Evolutionary conservation across 805 yeast genomes (phyloP), one percentile per base, ranked within the genome.

Genomic region (Saccharomyces mikatae): DNA sequence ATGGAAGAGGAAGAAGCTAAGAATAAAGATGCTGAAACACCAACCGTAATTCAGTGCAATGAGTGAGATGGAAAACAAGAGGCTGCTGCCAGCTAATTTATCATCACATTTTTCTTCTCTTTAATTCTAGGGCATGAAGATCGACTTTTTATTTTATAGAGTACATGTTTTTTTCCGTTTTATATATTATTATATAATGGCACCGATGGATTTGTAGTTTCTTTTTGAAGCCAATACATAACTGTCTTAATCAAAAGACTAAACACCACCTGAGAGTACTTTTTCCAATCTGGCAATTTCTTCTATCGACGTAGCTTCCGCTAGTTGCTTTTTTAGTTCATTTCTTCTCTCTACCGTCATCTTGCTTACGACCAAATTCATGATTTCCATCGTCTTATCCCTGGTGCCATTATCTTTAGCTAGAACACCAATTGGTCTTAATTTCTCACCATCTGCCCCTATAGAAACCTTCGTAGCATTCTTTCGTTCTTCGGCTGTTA

Each of bases 281-380:
- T 70, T 72, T 65, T 89, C 95, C 26, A 90, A 79, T 51, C 80
- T 72, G 55, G 84, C 87, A 6, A 90, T 87, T 58, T 91, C 97
- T 5, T 79, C 87, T 54, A 91, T 65, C 51, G 83, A 81, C 3
- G 82, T 76, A 0, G 97, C 96, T 31, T 71, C 73, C 52, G 76
- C 75, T 54, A 91, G 72, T 58, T 81, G 77, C 46, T 73, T 64
- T 57, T 83, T 75, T 50, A 91, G 69, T 48, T 71, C 69, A 13
- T 69, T 67, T 54, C 75, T 78, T 41, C 84, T 89, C 36, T 77
- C 81, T 0, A 74, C 78, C 1, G 83, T 74, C 60, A 88, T 73
- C 56, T 76, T 80, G 27, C 70, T 65, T 17, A 76, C 74, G 0
- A 73, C 73, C 21, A 60, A 60, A 36, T 68, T 65, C 66, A 75